phyloP scores from a whole-genome alignment of 1,284 basidiomycete genomes.

The Lignosus rhinocerotis region DNA sequence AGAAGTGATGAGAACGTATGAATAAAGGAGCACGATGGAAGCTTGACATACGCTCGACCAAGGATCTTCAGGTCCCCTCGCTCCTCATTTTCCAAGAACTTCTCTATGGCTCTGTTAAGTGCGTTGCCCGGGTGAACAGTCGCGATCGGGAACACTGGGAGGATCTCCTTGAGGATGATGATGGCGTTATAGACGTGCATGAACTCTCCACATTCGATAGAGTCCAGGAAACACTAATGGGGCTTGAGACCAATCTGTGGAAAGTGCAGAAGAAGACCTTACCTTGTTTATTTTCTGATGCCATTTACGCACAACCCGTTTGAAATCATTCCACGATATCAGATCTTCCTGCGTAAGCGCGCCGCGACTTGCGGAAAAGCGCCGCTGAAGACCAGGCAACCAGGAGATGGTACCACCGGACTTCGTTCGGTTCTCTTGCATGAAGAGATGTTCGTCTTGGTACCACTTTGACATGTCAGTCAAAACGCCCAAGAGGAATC shows the following conservation, averaged over 20 bases:
- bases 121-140: constrained; percentile 50
- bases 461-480: constrained; percentile 80
- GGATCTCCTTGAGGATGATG: constrained; percentile 85
- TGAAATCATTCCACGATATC: constrained; percentile 72
- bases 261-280: not conserved
- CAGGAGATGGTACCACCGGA: constrained; percentile 61
- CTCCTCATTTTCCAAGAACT: constrained; percentile 72
- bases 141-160: constrained; percentile 83
- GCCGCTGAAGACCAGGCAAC: constrained; percentile 66
- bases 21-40: not conserved
- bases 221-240: constrained; percentile 58
- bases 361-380: constrained; percentile 47
- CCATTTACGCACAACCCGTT: constrained; percentile 78
- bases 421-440: constrained; percentile 68
- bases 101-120: constrained; percentile 67
- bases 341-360: constrained; percentile 50
- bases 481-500: constrained; percentile 81
- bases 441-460: constrained; percentile 63
- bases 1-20: not conserved
- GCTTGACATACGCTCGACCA: constrained; percentile 62
- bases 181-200: constrained; percentile 96
- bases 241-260: not conserved
- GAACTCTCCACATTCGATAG: constrained; percentile 78
- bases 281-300: constrained; percentile 74
- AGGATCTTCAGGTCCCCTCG: constrained; percentile 83